phyloP scores from a whole-genome alignment of 1,284 basidiomycete genomes.

The Naganishia liquefaciens region DNA sequence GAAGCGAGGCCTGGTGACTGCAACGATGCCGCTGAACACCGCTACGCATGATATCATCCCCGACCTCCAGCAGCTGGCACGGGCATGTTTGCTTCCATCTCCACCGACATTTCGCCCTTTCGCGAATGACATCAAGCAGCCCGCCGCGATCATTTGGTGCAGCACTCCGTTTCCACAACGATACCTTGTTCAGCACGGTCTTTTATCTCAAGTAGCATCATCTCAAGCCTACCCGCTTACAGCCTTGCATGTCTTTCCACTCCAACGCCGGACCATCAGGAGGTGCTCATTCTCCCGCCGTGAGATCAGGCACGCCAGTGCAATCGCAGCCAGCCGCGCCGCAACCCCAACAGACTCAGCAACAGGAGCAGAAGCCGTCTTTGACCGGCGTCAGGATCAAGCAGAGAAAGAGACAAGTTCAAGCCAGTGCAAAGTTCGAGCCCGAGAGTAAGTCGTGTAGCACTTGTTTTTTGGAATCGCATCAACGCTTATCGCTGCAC shows the following conservation, averaged over 20 bases:
- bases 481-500: background rate
- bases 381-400: constrained; percentile 57
- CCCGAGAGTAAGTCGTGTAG: constrained; percentile 54
- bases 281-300: constrained; percentile 28
- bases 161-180: too few relatives aligned
- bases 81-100: background rate
- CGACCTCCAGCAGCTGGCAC: background rate
- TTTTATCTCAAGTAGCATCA: background rate
- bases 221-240: background rate
- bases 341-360: constrained; percentile 22
- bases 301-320: constrained; percentile 27
- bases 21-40: background rate
- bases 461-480: background rate
- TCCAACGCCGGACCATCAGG: constrained; percentile 26
- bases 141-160: too few relatives aligned
- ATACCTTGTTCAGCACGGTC: background rate
- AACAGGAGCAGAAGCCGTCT: constrained; percentile 49
- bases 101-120: constrained; percentile 2
- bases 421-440: constrained; percentile 60
- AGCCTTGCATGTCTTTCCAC: constrained; percentile 31
- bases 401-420: constrained; percentile 56
- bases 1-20: background rate
- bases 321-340: constrained; percentile 8
- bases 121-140: constrained; percentile 14
- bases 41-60: constrained; percentile 15